phyloP scores from a whole-genome alignment of 179 eudicot genomes.

The Beta macrorhiza region DNA sequence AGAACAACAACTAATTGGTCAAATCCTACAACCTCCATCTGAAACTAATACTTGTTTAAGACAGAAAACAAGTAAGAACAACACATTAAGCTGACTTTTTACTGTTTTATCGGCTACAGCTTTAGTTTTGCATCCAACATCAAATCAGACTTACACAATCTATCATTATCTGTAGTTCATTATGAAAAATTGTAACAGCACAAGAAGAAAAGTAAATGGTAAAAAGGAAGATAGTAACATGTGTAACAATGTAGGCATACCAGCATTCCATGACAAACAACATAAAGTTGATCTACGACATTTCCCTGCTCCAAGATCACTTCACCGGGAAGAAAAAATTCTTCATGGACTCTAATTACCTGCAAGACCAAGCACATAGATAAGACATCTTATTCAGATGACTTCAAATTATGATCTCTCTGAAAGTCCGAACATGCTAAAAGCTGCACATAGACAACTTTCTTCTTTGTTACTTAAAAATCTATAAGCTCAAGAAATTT shows the following conservation, averaged over 20 bases:
- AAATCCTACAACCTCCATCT: background rate
- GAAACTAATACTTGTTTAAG: background rate
- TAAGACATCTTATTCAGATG: background rate
- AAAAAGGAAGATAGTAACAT: background rate
- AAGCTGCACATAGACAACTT: background rate
- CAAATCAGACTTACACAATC: background rate
- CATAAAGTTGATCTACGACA: conserved; percentile 93
- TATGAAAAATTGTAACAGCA: background rate
- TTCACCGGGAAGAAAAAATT: conserved; percentile 95
- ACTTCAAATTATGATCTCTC: background rate
- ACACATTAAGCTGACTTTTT: background rate
- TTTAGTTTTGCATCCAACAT: background rate
- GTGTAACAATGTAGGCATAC: conserved; percentile 36
- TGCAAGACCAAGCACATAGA: conserved; percentile 27
- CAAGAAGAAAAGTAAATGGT: background rate
- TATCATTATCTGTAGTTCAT: background rate
- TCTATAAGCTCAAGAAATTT: background rate
- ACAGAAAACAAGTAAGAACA: background rate
- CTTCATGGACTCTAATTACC: conserved; percentile 83
- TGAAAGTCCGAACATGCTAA: background rate
- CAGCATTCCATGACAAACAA: conserved; percentile 82
- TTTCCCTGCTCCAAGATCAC: conserved; percentile 83
- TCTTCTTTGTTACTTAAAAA: too few relatives aligned
- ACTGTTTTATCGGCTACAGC: background rate
- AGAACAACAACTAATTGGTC: background rate